A percentile compares a stretch with the other conserved stretches of the same genome.
These are phyloP conservation scores for Urochloa ruziziensis DNA, from an alignment of 176 grass and related monocot species.

Conservation along the genomic window DNA sequence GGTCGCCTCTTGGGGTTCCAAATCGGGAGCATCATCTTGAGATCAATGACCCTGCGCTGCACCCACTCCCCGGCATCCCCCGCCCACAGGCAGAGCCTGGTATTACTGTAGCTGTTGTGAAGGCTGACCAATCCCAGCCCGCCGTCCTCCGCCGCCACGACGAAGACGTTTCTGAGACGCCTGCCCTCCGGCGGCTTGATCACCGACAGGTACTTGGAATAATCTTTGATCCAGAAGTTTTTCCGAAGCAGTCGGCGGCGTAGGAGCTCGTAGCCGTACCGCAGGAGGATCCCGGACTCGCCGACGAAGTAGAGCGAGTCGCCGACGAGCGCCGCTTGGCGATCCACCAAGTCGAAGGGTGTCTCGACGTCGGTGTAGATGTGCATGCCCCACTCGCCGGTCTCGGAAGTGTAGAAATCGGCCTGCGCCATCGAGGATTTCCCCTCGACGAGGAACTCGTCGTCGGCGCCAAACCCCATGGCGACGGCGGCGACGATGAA, in stretches of 20 bases:
- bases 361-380: background rate
- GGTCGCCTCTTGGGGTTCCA: background rate
- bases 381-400: background rate
- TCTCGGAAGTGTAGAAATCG: background rate
- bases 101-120: no score
- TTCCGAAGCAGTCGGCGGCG: rapidly evolving
- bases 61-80: background rate
- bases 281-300: background rate
- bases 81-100: background rate
- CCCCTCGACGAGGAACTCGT: background rate
- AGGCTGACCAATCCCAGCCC: background rate
- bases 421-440: background rate
- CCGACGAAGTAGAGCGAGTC: background rate
- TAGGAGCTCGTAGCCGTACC: background rate
- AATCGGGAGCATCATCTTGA: background rate
- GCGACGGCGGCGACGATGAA: background rate
- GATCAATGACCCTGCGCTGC: background rate
- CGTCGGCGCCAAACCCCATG: background rate
- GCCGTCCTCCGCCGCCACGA: background rate
- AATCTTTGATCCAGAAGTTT: background rate
- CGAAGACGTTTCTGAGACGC: background rate
- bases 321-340: background rate
- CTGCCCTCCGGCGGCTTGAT: background rate
- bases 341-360: background rate
- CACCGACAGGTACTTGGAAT: background rate